Conservation (phyloP, 257 asterid species). For the Agastache rugosa region DNA sequence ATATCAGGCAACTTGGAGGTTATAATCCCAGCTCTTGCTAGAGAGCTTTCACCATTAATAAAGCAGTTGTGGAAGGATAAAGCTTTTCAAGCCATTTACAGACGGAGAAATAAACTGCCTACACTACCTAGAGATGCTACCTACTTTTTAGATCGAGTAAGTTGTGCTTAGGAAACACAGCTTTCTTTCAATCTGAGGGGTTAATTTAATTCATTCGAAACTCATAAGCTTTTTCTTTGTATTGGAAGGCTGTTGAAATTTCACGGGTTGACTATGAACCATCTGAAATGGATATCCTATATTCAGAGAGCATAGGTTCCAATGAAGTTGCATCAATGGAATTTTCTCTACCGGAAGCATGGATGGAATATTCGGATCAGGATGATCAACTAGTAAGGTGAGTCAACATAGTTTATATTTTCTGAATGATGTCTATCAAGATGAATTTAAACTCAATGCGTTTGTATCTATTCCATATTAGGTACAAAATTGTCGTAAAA, state of each 20-base stretch:
- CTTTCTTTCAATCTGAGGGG: neutral
- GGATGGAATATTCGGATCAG: slow-evolving; percentile 57
- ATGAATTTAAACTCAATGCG: too few species aligned
- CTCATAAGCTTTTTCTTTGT: slow-evolving; percentile 25
- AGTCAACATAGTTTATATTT: slow-evolving; percentile 13
- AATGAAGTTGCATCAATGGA: slow-evolving; percentile 80
- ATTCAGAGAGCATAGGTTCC: slow-evolving; percentile 80
- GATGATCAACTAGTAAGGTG: slow-evolving; percentile 56
- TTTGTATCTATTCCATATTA: too few species aligned
- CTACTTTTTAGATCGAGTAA: slow-evolving; percentile 80
- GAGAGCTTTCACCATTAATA: slow-evolving; percentile 69
- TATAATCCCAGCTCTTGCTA: slow-evolving; percentile 81
- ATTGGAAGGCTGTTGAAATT: slow-evolving; percentile 78
- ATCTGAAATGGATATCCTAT: slow-evolving; percentile 79
- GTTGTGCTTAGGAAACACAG: slow-evolving; percentile 4
- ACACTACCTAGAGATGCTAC: slow-evolving; percentile 73
- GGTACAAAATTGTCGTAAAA: too few species aligned
- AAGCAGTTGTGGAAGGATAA: slow-evolving; percentile 73
- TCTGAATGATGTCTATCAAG: too few species aligned
- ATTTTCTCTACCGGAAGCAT: slow-evolving; percentile 55
- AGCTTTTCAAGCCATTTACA: slow-evolving; percentile 78
- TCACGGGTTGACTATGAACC: slow-evolving; percentile 79
- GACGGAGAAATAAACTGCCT: slow-evolving; percentile 66
- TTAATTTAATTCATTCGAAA: neutral
- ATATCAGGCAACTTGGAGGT: slow-evolving; percentile 77